Evolutionary conservation across 176 grass and related monocot genomes (phyloP), one percentile per base, ranked within the genome.

Genomic region (Cenchrus fungigraminus): DNA sequence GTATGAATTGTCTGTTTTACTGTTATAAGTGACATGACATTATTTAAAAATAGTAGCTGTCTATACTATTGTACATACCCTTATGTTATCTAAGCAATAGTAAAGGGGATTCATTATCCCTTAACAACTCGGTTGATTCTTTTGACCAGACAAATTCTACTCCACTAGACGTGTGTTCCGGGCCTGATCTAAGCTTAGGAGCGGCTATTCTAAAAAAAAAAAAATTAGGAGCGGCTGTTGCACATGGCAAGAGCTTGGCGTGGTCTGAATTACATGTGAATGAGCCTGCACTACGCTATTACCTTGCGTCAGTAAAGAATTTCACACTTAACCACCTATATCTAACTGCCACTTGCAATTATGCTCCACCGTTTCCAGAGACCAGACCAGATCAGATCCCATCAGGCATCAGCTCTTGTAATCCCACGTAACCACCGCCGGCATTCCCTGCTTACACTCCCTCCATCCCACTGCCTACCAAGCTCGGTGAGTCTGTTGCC

Each of bases 301-400:
- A 9, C 51, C 34, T 7, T 47, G 58, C 37, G 45, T 28, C 46
- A 29, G 47, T 44, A 73, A 57, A 54, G 13, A 31, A 68, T 73
- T 4, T 6, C 9, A 37, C 20, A 4, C n/a, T 79, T 65, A 45
- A 80, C 84, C 20, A 63, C 46, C 67, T 73, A 73, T 37, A 80
- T 37, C 20, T 67, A 77, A 60, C 83, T 58, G 82, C 68, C 8
- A 13, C 56, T 15, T 17, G 9, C 75, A 78, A 78, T 46, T 77
- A 76, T 43, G 28, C 76, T 54, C 45, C 22, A 73, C 64, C 81
- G 53, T 29, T 14, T 20, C 67, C 52, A 25, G 22, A 4, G 52
- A 71, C 37, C 79, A 45, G 12, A 15, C 65, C 80, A 76, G 37
- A 43, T 50, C 80, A 84, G 37, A 43, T 84, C 71, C 42, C 82